phyloP scores from a whole-genome alignment of 2,329 filamentous ascomycete genomes.

The Aspergillus pseudonomiae region DNA sequence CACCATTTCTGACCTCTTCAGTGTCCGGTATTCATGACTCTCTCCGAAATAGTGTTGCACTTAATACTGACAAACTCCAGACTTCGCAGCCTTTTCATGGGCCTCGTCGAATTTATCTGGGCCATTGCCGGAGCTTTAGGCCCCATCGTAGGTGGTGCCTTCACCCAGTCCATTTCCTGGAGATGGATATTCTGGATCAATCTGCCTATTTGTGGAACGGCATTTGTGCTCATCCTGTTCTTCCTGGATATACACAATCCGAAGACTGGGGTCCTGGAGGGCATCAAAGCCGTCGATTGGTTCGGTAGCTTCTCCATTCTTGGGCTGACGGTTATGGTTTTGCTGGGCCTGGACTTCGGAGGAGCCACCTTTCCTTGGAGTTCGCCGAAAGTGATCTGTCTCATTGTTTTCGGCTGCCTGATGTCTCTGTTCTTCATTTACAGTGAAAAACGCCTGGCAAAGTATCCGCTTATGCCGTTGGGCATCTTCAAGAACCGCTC shows the following conservation, averaged over 20 bases:
- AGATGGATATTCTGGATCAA: slow-evolving; percentile 62
- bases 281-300: slow-evolving; percentile 59
- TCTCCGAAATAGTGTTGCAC: neutral
- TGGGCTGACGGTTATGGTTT: slow-evolving; percentile 54
- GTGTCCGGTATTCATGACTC: slow-evolving; percentile 38
- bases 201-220: slow-evolving; percentile 52
- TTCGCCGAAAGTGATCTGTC: slow-evolving; percentile 57
- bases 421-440: slow-evolving; percentile 59
- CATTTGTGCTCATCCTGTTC: slow-evolving; percentile 54
- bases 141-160: slow-evolving; percentile 57
- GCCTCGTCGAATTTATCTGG: slow-evolving; percentile 57
- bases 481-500: slow-evolving; percentile 60
- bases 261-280: slow-evolving; percentile 52
- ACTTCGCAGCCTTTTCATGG: slow-evolving; percentile 53
- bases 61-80: slow-evolving; percentile 24
- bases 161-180: slow-evolving; percentile 50
- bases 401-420: slow-evolving; percentile 55
- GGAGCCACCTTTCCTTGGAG: slow-evolving; percentile 57
- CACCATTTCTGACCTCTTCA: slow-evolving; percentile 60
- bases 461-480: slow-evolving; percentile 70
- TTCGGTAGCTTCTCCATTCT: slow-evolving; percentile 56
- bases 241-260: slow-evolving; percentile 61
- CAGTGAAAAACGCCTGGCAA: slow-evolving; percentile 66
- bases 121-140: slow-evolving; percentile 57
- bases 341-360: slow-evolving; percentile 59